Base-by-base conservation (phyloP, 805 yeast species). In the Ogataea thermomethanolica region DNA sequence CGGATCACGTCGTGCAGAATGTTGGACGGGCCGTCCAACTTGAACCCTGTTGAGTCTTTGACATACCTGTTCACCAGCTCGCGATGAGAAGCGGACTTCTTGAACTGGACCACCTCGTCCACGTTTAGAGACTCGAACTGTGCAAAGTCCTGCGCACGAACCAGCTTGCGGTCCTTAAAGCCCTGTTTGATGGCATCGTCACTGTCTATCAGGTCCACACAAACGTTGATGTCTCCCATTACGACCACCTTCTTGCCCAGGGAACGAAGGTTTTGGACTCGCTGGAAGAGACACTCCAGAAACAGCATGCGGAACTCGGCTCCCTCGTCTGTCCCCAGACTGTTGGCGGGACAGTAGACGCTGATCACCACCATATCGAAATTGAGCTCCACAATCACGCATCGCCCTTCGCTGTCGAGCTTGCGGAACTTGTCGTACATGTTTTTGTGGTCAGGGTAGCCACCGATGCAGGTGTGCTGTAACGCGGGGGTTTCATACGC, bases 311-410 rank as follows among this genome's bases (percentile, higher is more conserved):
- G 62, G 49, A 69, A 81, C 9, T 52, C 54, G 48, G 80, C 84
- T 2, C 80, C 95, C 22, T 78, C 82, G 20, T 76, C 83, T 0
- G 88, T 76, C 1, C 73, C 76, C 60, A 70, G 69, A 0, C 97
- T 86, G 57, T 88, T 87, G 1, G 98, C 98, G 0, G 98, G 98
- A 57, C 97, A 91, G 55, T 91, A 91, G 4, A 82, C 71, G 0
- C 81, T 69, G 32, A 85, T 74, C 0, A 85, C 59, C 3, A 85
- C 85, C 1, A 78, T 54, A 38, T 78, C 74, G 46, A 69, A 72
- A 1, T 80, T 76, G 17, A 90, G 55, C 54, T 93, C 98, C 0
- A 90, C 62, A 5, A 86, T 71, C 2, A 89, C 72, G 44, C 86
- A 76, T 31, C 99, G 67, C 1, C 98, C 98, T 58, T 93, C 93